phyloP scores from a whole-genome alignment of 2,329 filamentous ascomycete genomes.

The Biscogniauxia mediterranea region DNA sequence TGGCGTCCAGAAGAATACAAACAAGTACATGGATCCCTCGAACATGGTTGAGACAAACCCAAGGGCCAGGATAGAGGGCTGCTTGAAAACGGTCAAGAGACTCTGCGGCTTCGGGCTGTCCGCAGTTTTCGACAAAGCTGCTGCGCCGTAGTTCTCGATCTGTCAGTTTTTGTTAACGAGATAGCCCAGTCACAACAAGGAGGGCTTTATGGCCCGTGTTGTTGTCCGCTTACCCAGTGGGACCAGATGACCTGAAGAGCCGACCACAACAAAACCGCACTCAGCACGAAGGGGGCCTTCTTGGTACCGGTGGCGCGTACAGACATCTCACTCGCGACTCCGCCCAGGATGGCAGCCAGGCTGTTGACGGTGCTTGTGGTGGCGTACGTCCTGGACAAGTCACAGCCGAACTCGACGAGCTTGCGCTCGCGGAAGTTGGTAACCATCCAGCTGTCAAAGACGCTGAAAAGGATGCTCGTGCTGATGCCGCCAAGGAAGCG shows the following conservation, averaged over 20 bases:
- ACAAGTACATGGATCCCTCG: constrained; percentile 61
- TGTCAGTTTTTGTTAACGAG: constrained; percentile 4
- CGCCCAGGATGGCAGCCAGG: constrained; percentile 53
- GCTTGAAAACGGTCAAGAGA: constrained; percentile 31
- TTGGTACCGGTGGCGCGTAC: constrained; percentile 47
- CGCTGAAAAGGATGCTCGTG: constrained; percentile 56
- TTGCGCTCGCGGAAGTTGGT: constrained; percentile 49
- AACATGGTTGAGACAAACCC: constrained; percentile 55
- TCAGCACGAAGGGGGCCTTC: constrained; percentile 52
- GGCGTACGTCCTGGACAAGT: constrained; percentile 46
- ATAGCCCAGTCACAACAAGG: no score
- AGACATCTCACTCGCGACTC: constrained; percentile 51
- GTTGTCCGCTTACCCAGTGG: constrained; percentile 43
- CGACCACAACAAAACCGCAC: constrained; percentile 38
- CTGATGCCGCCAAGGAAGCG: constrained; percentile 54
- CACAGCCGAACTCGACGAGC: constrained; percentile 39
- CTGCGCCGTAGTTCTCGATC: constrained; percentile 29
- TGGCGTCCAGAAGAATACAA: constrained; percentile 62
- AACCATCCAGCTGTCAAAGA: constrained; percentile 61
- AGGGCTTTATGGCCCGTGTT: no score
- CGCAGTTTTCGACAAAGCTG: constrained; percentile 8
- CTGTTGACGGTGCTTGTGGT: constrained; percentile 53
- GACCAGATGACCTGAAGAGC: constrained; percentile 46
- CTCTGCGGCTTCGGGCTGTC: constrained; percentile 9
- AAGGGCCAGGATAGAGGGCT: constrained; percentile 50